Conservation (phyloP, 164 flowering plant species). For the Amborella trichopoda region DNA sequence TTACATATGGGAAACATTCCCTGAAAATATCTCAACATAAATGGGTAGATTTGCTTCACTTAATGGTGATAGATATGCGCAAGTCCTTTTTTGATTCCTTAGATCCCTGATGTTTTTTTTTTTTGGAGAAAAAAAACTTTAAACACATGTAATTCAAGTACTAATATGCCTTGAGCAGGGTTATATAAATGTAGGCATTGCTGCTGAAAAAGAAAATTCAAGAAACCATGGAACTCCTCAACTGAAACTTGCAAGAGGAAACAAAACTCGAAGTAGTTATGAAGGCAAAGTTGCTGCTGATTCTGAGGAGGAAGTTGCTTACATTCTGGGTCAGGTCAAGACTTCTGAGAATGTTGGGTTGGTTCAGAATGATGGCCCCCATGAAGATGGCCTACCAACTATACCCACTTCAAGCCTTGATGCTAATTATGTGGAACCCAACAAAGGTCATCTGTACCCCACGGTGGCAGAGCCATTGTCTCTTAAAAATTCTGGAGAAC, state of each 20-base stretch:
- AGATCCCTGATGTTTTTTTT: too few species aligned
- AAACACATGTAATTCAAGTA: background rate
- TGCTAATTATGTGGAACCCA: background rate
- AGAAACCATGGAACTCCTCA: constrained; percentile 16
- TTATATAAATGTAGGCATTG: constrained; percentile 86
- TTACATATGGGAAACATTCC: too few species aligned
- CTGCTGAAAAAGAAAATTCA: constrained; percentile 46
- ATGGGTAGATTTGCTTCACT: too few species aligned
- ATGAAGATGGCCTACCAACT: constrained; percentile 13
- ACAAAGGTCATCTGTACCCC: background rate
- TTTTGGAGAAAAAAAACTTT: too few species aligned
- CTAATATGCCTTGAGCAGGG: constrained; percentile 56
- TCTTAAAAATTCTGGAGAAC: background rate
- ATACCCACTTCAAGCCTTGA: constrained; percentile 15
- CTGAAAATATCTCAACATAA: too few species aligned
- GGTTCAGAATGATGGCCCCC: constrained; percentile 15
- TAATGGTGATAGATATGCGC: too few species aligned
- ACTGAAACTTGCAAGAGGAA: constrained; percentile 25
- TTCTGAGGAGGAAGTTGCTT: constrained; percentile 58
- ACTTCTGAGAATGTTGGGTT: constrained; percentile 18
- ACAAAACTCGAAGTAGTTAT: constrained; percentile 9
- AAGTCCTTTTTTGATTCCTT: too few species aligned
- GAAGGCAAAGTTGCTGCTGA: constrained; percentile 35
- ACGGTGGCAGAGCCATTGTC: background rate
- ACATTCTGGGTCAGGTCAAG: constrained; percentile 39